A percentile compares a stretch with the other conserved stretches of the same genome.
These are phyloP conservation scores for Podaxis pistillaris DNA, from an alignment of 768 basidiomycete genomes.

Conservation along the genomic window DNA sequence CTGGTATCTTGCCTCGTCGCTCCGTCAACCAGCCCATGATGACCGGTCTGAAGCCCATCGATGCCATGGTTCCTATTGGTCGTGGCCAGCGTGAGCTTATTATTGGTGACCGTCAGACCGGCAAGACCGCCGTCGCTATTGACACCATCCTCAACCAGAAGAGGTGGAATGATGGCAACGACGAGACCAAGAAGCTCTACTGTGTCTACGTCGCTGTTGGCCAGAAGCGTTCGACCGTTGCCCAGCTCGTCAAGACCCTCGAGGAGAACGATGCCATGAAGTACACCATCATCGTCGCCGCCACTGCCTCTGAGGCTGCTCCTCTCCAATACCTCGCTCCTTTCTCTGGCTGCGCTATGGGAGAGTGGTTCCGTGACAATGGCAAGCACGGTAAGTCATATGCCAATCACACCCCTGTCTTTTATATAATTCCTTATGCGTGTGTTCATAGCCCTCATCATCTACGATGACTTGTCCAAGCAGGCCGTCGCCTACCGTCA, in stretches of 20 bases:
- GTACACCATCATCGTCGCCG: constrained; percentile 99
- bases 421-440: constrained; percentile 13
- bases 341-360: constrained; percentile 99
- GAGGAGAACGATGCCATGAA: constrained; percentile 99
- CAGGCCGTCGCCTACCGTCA: constrained; percentile 99
- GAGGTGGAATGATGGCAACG: constrained; percentile 98
- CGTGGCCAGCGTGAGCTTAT: constrained; percentile 99
- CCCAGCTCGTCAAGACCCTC: constrained; percentile 98
- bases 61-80: constrained; percentile 99
- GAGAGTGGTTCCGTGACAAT: constrained; percentile 99
- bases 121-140: constrained; percentile 98
- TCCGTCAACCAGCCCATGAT: constrained; percentile 99
- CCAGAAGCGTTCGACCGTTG: constrained; percentile 99
- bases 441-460: constrained; percentile 72
- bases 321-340: constrained; percentile 99
- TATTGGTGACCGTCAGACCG: constrained; percentile 99
- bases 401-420: background rate
- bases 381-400: constrained; percentile 88
- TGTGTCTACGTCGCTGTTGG: constrained; percentile 99
- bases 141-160: constrained; percentile 99
- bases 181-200: constrained; percentile 98
- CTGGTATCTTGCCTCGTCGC: constrained; percentile 98
- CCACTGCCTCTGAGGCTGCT: constrained; percentile 98
- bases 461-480: constrained; percentile 99
- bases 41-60: constrained; percentile 99